phyloP scores from a whole-genome alignment of 495 filamentous ascomycete genomes.

The Podospora australis region DNA sequence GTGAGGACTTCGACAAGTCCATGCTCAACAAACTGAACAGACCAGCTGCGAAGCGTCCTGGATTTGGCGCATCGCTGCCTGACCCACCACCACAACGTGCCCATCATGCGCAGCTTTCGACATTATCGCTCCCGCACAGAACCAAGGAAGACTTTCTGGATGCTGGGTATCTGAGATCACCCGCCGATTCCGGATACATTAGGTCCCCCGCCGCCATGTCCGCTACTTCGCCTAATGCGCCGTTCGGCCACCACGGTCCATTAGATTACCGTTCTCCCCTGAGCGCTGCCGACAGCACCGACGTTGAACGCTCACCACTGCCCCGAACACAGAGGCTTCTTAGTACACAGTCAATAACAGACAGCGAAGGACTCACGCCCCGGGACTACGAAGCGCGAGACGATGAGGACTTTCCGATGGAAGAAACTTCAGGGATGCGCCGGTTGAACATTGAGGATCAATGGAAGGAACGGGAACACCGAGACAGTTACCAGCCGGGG shows the following conservation, averaged over 20 bases:
- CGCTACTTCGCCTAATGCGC: constrained; percentile 43
- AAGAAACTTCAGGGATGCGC: constrained; percentile 53
- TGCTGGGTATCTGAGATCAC: constrained; percentile 40
- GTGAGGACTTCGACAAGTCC: constrained; percentile 71
- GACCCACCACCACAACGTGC: constrained; percentile 37
- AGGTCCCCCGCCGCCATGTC: constrained; percentile 39
- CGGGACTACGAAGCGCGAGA: constrained; percentile 47
- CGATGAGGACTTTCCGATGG: constrained; percentile 61
- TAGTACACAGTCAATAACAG: constrained; percentile 20
- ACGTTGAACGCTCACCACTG: constrained; percentile 50
- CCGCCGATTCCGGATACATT: too few relatives aligned
- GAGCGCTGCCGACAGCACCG: constrained; percentile 32
- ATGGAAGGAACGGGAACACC: constrained; percentile 27
- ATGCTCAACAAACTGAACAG: constrained; percentile 68
- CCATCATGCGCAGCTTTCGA: constrained; percentile 41
- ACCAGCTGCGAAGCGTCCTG: constrained; percentile 44
- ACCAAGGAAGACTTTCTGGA: constrained; percentile 34
- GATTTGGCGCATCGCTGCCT: constrained; percentile 47
- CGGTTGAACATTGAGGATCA: constrained; percentile 53
- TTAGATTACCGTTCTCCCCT: constrained; percentile 44
- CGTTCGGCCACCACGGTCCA: constrained; percentile 39
- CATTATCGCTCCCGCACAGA: constrained; percentile 45
- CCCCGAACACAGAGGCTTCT: constrained; percentile 53
- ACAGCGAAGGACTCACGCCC: constrained; percentile 24
- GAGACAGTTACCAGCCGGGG: constrained; percentile 39